Conservation (phyloP, 768 basidiomycete genomes). For the Trametopsis cervina region DNA sequence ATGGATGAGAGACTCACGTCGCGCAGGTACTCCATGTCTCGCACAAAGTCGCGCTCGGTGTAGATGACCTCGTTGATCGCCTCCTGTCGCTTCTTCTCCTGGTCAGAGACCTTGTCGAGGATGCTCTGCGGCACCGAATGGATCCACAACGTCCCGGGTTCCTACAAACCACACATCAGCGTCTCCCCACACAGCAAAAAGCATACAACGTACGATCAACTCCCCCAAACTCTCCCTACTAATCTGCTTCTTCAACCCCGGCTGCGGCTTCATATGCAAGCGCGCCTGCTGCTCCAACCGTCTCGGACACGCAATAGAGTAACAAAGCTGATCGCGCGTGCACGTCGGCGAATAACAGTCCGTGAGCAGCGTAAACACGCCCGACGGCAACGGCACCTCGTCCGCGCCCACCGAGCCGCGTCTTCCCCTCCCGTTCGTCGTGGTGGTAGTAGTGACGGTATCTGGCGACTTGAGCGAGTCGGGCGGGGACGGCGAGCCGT, state of each 20-base stretch:
- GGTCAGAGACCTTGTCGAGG: conserved; percentile 84
- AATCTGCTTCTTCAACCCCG: conserved; percentile 79
- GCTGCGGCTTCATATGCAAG: conserved; percentile 90
- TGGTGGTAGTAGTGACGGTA: conserved; percentile 16
- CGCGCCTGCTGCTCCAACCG: conserved; percentile 91
- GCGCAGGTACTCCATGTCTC: conserved; percentile 95
- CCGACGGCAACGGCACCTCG: conserved; percentile 73
- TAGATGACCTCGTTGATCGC: conserved; percentile 95
- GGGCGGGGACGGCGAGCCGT: conserved; percentile 18
- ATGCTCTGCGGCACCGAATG: conserved; percentile 95
- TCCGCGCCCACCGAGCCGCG: conserved; percentile 44
- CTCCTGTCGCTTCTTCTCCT: conserved; percentile 94
- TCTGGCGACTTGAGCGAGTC: conserved; percentile 13
- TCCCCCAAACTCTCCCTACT: conserved; percentile 80
- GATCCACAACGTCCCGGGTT: conserved; percentile 88
- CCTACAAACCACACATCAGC: conserved; percentile 36
- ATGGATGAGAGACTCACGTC: conserved; percentile 66
- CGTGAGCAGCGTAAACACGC: conserved; percentile 93
- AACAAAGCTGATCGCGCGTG: conserved; percentile 89
- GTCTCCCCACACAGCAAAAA: background rate
- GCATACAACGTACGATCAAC: conserved; percentile 43
- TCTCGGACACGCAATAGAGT: conserved; percentile 94
- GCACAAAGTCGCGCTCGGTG: conserved; percentile 96
- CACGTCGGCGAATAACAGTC: conserved; percentile 99
- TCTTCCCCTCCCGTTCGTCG: conserved; percentile 26